A percentile compares a stretch with the other conserved stretches of the same genome.
Evolutionary conservation across 2,329 filamentous ascomycete species (phyloP).

Genomic region (Cytospora schulzeri): DNA sequence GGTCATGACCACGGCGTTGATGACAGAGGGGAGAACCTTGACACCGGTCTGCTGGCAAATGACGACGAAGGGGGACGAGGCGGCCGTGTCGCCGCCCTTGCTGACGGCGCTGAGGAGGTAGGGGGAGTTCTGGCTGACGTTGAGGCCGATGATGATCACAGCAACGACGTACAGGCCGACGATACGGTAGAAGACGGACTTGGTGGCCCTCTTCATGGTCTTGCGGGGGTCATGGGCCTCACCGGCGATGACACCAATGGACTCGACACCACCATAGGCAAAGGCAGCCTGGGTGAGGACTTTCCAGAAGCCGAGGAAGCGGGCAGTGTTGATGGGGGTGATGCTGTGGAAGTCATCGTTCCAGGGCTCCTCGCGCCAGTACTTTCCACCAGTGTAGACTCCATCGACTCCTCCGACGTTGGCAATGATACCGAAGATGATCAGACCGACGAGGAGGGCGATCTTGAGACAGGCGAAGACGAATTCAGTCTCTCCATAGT

Average conservation of each 20-base stretch:
- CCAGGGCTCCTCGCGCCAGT: conserved; percentile 26
- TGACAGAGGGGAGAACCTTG: conserved; percentile 50
- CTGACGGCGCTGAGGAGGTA: conserved; percentile 44
- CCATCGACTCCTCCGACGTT: conserved; percentile 52
- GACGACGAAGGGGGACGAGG: conserved; percentile 52
- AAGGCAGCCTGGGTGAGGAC: conserved; percentile 27
- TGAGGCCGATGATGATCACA: conserved; percentile 62
- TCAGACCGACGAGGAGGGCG: conserved; percentile 40
- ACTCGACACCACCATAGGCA: conserved; percentile 30
- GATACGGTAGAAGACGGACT: conserved; percentile 64
- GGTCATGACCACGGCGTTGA: conserved; percentile 57
- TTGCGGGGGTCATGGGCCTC: conserved; percentile 48
- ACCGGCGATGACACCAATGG: conserved; percentile 41
- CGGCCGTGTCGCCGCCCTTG: conserved; percentile 54
- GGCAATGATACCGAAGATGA: conserved; percentile 63
- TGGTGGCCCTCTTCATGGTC: conserved; percentile 55
- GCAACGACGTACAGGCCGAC: conserved; percentile 62
- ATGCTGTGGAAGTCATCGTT: conserved; percentile 19
- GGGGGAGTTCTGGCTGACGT: conserved; percentile 55
- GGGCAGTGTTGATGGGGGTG: conserved; percentile 18
- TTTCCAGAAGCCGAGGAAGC: conserved; percentile 27
- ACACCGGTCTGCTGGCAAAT: conserved; percentile 53
- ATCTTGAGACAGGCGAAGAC: conserved; percentile 27
- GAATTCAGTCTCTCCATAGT: conserved; percentile 26
- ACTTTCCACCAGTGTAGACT: conserved; percentile 25